A percentile compares a stretch with the other conserved stretches of the same genome.
phyloP scores from a whole-genome alignment of 2,329 filamentous ascomycete species.

The Ustulina deusta region DNA sequence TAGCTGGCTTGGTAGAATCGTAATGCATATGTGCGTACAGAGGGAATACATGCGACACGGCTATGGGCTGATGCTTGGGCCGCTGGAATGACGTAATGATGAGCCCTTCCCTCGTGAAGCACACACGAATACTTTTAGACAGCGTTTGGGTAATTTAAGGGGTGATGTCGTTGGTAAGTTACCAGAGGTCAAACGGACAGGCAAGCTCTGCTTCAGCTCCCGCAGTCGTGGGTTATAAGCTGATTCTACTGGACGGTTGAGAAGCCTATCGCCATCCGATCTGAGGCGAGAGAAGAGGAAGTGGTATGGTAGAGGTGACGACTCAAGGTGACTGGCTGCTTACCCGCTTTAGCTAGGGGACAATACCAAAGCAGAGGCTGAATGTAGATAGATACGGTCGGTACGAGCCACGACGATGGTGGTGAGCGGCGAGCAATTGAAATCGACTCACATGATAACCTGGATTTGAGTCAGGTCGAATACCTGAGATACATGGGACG shows the following conservation, averaged over 20 bases:
- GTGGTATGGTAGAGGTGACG: not conserved
- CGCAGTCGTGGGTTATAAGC: too few relatives aligned
- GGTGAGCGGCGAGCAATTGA: not conserved
- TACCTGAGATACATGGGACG: not conserved
- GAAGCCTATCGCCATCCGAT: not conserved
- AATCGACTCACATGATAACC: not conserved
- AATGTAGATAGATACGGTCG: not conserved
- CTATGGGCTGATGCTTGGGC: not conserved
- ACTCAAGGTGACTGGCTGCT: not conserved
- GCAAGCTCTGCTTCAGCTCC: not conserved
- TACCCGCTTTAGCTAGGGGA: not conserved
- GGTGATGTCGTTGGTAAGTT: not conserved
- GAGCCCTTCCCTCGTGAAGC: not conserved
- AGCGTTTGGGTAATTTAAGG: not conserved
- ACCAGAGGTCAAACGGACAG: not conserved
- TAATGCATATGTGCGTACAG: constrained; percentile 4
- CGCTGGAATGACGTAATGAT: too few relatives aligned
- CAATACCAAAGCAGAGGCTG: not conserved
- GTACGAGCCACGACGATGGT: not conserved
- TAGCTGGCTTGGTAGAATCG: constrained; percentile 1
- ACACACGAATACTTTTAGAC: not conserved
- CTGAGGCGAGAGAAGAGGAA: not conserved
- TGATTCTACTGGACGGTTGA: not conserved
- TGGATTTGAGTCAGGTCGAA: not conserved
- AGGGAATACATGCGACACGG: not conserved